Evolutionary conservation across 345 rosid genomes (phyloP).

Genomic region (Eucalyptus marginata): DNA sequence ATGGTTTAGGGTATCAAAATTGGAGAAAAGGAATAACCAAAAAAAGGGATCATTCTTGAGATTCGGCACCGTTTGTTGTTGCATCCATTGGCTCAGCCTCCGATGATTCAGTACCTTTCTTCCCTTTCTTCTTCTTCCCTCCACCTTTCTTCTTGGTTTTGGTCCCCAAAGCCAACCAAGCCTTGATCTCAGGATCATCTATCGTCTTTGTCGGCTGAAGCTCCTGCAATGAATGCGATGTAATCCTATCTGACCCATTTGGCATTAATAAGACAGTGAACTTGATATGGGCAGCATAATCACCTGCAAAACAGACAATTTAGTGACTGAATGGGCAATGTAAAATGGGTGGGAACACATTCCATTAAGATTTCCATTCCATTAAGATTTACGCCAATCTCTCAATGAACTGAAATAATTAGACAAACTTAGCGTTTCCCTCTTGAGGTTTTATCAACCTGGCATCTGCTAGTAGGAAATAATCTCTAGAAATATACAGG

Average conservation of each 20-base stretch:
- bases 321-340: background rate
- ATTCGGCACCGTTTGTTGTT: conserved; percentile 25
- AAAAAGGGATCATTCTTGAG: conserved; percentile 13
- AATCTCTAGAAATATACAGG: background rate
- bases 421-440: background rate
- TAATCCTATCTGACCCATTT: conserved; percentile 88
- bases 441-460: background rate
- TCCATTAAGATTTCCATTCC: background rate
- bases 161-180: conserved; percentile 86
- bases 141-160: conserved; percentile 96
- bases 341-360: background rate
- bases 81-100: conserved; percentile 58
- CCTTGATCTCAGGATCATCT: conserved; percentile 93
- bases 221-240: conserved; percentile 73
- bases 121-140: conserved; percentile 98
- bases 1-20: conserved; percentile 30
- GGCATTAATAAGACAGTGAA: conserved; percentile 95
- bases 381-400: background rate
- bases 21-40: background rate
- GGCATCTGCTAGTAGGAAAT: background rate
- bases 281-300: conserved; percentile 79
- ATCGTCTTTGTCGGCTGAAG: conserved; percentile 57
- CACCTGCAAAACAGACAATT: conserved; percentile 38
- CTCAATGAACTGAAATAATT: background rate
- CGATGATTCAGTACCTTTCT: conserved; percentile 58